A percentile compares a stretch with the other conserved stretches of the same genome.
phyloP scores from a whole-genome alignment of 1,284 basidiomycete genomes.

The Cryptococcus amylolentus region DNA sequence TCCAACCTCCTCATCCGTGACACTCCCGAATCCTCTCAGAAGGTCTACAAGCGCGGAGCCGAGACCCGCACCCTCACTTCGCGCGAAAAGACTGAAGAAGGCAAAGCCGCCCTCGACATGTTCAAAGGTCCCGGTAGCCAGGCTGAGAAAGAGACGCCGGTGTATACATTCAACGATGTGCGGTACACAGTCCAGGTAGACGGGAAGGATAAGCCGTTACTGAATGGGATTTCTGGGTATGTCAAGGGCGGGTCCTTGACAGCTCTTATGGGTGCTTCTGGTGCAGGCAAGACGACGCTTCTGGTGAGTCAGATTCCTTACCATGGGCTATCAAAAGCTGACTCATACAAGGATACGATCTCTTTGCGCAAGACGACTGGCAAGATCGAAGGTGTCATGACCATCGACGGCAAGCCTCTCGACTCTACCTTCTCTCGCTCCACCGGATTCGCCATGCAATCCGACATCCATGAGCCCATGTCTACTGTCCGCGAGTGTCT shows the following conservation, averaged over 20 bases:
- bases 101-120: neutral
- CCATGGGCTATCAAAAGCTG: conserved; percentile 25
- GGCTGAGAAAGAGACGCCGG: neutral
- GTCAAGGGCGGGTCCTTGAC: conserved; percentile 77
- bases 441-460: conserved; percentile 71
- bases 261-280: conserved; percentile 59
- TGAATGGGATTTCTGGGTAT: conserved; percentile 55
- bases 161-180: neutral
- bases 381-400: neutral
- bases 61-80: neutral
- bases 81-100: neutral
- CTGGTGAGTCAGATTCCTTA: conserved; percentile 66
- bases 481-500: conserved; percentile 75
- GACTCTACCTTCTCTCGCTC: neutral
- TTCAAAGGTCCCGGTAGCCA: neutral
- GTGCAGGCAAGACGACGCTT: conserved; percentile 70
- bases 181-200: neutral
- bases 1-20: too few relatives aligned
- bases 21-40: neutral
- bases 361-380: neutral
- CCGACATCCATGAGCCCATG: conserved; percentile 66
- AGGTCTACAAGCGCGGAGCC: neutral
- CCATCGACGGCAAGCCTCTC: neutral
- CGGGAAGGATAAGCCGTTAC: too few relatives aligned
- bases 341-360: neutral